phyloP scores from a whole-genome alignment of 257 asterid species.

The Rubia yunnanensis region DNA sequence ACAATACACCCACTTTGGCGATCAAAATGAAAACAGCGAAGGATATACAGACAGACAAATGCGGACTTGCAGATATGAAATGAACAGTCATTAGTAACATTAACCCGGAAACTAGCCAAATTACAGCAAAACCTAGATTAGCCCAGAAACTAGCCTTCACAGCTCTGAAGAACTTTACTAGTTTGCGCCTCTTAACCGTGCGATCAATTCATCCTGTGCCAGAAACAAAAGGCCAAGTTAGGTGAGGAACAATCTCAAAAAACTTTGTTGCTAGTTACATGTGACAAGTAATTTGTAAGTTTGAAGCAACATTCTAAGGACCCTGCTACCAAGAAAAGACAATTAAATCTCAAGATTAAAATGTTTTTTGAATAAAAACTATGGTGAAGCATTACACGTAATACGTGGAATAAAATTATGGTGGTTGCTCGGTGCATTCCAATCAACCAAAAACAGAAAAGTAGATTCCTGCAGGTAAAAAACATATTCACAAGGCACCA shows the following conservation, averaged over 20 bases:
- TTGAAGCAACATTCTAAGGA: background rate
- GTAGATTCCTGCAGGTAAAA: background rate
- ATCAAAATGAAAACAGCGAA: background rate
- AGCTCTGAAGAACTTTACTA: conserved; percentile 19
- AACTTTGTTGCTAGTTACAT: background rate
- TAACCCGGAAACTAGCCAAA: background rate
- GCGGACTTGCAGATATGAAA: background rate
- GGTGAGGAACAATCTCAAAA: background rate
- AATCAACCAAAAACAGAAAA: background rate
- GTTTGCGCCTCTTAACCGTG: conserved; percentile 39
- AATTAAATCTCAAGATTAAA: background rate
- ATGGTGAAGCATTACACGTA: background rate
- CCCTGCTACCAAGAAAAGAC: background rate
- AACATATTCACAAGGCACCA: too few relatives aligned
- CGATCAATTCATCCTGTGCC: conserved; percentile 59
- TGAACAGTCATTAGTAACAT: background rate
- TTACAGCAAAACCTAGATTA: conserved; percentile 16
- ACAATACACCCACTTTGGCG: background rate
- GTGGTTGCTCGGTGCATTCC: background rate
- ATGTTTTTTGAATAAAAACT: background rate
- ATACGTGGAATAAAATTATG: background rate
- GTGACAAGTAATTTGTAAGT: background rate
- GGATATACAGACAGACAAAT: background rate
- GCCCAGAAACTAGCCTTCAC: conserved; percentile 17
- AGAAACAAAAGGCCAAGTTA: background rate